Percentiles rank a stretch among this genome's conserved stretches.
Evolutionary conservation across 2,329 filamentous ascomycete genomes (phyloP).

Genomic region (Botryotinia narcissicola): DNA sequence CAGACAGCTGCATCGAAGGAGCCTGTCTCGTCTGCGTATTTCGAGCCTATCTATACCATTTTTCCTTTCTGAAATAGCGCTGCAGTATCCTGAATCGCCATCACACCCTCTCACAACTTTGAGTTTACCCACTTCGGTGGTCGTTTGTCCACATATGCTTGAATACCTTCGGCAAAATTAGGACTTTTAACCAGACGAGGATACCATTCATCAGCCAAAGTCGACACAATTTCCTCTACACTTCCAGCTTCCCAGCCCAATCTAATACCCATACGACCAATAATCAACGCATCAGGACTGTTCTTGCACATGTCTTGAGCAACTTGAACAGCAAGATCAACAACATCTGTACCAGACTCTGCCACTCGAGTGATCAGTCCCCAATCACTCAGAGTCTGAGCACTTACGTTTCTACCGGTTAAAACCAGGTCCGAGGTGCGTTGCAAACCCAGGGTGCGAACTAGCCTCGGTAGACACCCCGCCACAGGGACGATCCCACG

Average conservation of each 20-base stretch:
- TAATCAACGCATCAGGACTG: conserved; percentile 30
- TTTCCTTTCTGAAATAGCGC: conserved; percentile 1
- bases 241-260: conserved; percentile 28
- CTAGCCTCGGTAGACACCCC: conserved; percentile 65
- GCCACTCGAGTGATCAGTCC: conserved; percentile 66
- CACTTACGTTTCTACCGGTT: conserved; percentile 56
- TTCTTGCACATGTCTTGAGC: conserved; percentile 30
- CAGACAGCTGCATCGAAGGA: not conserved
- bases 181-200: conserved; percentile 58
- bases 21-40: not conserved
- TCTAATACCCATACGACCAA: conserved; percentile 26
- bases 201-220: conserved; percentile 55
- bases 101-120: conserved; percentile 43
- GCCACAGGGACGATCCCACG: conserved; percentile 68
- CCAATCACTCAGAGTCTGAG: conserved; percentile 59
- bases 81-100: not conserved
- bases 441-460: conserved; percentile 62
- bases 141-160: conserved; percentile 72
- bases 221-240: conserved; percentile 27
- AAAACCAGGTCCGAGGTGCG: conserved; percentile 68
- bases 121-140: conserved; percentile 63
- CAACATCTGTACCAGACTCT: conserved; percentile 43
- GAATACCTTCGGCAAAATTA: conserved; percentile 70
- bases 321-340: conserved; percentile 53
- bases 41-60: not conserved